phyloP scores from a whole-genome alignment of 768 basidiomycete species.

The Calocera viscosa region DNA sequence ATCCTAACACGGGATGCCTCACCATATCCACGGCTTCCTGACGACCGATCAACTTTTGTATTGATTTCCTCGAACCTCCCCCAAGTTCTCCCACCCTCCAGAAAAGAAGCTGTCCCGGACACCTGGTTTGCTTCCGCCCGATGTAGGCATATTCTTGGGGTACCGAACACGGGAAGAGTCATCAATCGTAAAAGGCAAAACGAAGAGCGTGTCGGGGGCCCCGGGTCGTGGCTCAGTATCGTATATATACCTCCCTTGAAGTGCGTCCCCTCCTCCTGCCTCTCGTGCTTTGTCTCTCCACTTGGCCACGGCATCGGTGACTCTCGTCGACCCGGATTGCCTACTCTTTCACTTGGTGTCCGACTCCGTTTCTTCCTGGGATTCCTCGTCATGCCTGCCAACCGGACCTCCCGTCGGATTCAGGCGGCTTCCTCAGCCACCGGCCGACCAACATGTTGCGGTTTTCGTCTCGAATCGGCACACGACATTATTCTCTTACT shows the following conservation, averaged over 20 bases:
- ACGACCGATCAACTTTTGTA: neutral
- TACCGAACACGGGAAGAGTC: neutral
- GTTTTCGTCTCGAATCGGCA: neutral
- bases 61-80: neutral
- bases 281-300: too few species aligned
- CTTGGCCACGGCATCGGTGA: too few species aligned
- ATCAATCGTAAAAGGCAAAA: slow-evolving; percentile 2
- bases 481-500: neutral
- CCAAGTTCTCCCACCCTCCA: neutral
- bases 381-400: neutral
- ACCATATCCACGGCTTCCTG: neutral
- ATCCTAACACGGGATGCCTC: too few species aligned
- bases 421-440: neutral
- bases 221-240: neutral
- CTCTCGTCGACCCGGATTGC: too few species aligned
- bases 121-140: neutral
- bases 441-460: neutral
- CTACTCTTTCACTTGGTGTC: too few species aligned
- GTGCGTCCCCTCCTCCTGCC: too few species aligned
- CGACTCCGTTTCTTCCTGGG: too few species aligned
- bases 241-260: neutral
- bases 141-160: neutral
- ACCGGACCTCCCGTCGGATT: neutral
- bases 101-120: neutral
- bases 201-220: neutral